Base-by-base conservation (phyloP, 257 asterid species). In the Verbena officinalis region DNA sequence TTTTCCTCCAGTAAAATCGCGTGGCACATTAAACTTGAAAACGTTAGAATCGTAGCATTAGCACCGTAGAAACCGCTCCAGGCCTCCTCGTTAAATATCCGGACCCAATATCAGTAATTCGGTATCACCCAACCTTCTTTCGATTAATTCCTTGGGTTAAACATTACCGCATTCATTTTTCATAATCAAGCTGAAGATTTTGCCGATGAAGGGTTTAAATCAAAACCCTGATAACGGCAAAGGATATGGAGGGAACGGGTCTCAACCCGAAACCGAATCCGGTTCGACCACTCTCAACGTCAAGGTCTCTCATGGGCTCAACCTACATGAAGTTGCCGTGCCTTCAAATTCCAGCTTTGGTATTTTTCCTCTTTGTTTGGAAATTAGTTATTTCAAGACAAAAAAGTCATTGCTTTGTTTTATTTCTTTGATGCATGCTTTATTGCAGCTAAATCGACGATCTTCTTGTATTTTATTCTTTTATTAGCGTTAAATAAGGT, bases 341-440 rank as follows among this genome's bases (percentile, higher is more conserved):
- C 81, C 84, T 2, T 58, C 78, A 21, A 27, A 70, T 40, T 78
- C 79, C 59, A 75, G 65, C 63, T 81, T 81, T 55, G 86, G 86
- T 81, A 78, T 23, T 38, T 7, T 13, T 34, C 22, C 5, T 20
- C 43, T 63, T n/a, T 9, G 2, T 42, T 36, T 30, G 17, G 9
- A 8, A 33, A 69, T 56, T 12, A 12, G 34, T 34, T 19, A 7
- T 44, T 23, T 4, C 22, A 15, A 31, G 51, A 15, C 39, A 12
- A 19, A 12, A 3, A 15, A n/a, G 1, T 65, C 4, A 16, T 34
- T 62, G 23, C 52, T 40, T 48, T 55, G 12, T 22, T 17, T 59
- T 12, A 9, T 13, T 48, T 49, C 16, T 40, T 52, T 45, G 54
- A 27, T 39, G 61, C 33, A 23, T 59, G 45, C 42, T 38, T 8